Evolutionary conservation across 345 rosid genomes (phyloP).

Genomic region (Syzygium aromaticum): DNA sequence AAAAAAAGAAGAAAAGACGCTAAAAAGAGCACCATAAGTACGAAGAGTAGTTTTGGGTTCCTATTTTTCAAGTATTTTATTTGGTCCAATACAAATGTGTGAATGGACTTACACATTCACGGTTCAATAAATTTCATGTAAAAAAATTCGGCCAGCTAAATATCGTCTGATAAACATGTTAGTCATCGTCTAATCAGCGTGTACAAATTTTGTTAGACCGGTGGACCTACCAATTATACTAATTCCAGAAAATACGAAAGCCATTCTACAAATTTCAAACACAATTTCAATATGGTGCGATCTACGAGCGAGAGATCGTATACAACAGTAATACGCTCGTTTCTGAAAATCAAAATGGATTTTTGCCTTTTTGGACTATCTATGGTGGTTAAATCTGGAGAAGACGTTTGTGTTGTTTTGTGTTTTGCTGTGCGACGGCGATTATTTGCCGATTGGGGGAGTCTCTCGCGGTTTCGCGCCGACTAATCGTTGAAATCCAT

Average conservation of each 20-base stretch:
- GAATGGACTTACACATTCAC: background rate
- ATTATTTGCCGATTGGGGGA: too few relatives aligned
- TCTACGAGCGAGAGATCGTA: too few relatives aligned
- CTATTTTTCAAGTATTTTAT: background rate
- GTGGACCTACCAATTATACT: background rate
- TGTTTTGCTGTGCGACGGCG: too few relatives aligned
- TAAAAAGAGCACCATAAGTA: background rate
- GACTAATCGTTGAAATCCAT: background rate
- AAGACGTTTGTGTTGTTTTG: background rate
- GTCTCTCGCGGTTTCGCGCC: background rate
- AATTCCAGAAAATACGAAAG: background rate
- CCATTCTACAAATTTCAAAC: background rate
- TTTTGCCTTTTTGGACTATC: too few relatives aligned
- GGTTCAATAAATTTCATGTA: accelerated
- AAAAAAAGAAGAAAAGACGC: background rate
- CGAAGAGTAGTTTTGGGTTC: background rate
- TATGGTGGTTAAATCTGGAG: background rate
- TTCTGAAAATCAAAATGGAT: too few relatives aligned
- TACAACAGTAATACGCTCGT: too few relatives aligned
- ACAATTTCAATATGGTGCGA: background rate
- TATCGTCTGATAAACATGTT: background rate
- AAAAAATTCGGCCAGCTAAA: background rate
- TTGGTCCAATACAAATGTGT: background rate
- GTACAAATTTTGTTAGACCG: background rate
- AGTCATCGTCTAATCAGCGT: background rate